These are phyloP conservation scores for Cydonia oblonga DNA, from an alignment of 331 rosid species.

Conservation along the genomic window DNA sequence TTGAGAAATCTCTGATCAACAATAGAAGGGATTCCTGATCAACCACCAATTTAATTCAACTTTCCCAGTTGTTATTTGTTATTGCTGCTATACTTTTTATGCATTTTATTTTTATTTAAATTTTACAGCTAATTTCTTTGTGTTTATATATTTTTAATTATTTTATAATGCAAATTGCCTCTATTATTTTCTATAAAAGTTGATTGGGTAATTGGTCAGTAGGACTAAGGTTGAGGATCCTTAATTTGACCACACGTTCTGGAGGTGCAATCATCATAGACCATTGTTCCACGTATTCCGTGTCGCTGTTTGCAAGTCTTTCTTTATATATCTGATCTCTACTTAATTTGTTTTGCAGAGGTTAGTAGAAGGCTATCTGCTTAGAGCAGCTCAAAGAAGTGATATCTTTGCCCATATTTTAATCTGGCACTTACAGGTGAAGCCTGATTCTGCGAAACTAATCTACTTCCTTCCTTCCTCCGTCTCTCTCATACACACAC, in stretches of 20 bases:
- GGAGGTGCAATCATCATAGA: slow-evolving; percentile 1
- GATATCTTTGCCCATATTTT: slow-evolving; percentile 92
- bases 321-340: slow-evolving; percentile 1
- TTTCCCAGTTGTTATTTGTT: too few species aligned
- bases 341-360: slow-evolving; percentile 45
- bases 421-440: slow-evolving; percentile 96
- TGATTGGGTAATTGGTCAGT: background rate
- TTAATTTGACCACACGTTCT: background rate
- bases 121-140: background rate
- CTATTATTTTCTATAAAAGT: background rate
- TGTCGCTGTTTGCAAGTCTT: background rate
- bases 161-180: background rate
- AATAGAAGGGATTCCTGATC: too few species aligned
- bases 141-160: background rate
- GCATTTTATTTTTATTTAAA: background rate
- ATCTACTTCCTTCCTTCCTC: background rate
- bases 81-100: too few species aligned
- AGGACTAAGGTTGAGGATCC: background rate
- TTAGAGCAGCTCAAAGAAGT: slow-evolving; percentile 92
- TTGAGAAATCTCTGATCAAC: too few species aligned
- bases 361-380: slow-evolving; percentile 92
- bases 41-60: too few species aligned
- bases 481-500: background rate
- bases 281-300: background rate
- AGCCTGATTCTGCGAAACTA: background rate